Percentiles rank a stretch among this genome's conserved stretches.
phyloP scores from a whole-genome alignment of 768 basidiomycete species.

The Amanita thiersii region DNA sequence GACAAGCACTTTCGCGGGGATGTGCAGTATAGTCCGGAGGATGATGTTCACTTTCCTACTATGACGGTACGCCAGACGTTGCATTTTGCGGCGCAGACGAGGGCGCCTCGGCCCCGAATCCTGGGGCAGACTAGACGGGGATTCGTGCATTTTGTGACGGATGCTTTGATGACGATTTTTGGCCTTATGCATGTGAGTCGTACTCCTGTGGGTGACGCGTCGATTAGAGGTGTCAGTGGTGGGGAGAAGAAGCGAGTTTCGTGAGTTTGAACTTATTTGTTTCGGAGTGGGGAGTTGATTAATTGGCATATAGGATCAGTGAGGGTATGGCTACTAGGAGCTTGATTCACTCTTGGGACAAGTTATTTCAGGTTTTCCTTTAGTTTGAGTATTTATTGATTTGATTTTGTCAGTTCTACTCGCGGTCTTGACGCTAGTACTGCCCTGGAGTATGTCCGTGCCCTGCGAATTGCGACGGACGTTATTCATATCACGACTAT shows the following conservation, averaged over 20 bases:
- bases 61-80: slow-evolving; percentile 77
- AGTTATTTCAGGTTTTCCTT: slow-evolving; percentile 22
- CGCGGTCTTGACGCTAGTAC: slow-evolving; percentile 62
- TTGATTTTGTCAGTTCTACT: slow-evolving; percentile 44
- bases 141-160: slow-evolving; percentile 38
- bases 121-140: slow-evolving; percentile 30
- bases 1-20: slow-evolving; percentile 66
- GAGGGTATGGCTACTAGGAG: slow-evolving; percentile 61
- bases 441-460: slow-evolving; percentile 64
- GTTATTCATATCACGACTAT: slow-evolving; percentile 47
- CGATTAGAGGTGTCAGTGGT: slow-evolving; percentile 66
- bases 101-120: slow-evolving; percentile 52
- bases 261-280: slow-evolving; percentile 15
- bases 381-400: background rate
- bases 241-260: slow-evolving; percentile 80
- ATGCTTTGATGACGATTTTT: slow-evolving; percentile 59
- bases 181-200: slow-evolving; percentile 66
- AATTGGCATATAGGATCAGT: slow-evolving; percentile 15
- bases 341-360: slow-evolving; percentile 69
- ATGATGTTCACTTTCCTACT: slow-evolving; percentile 81
- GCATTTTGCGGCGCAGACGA: slow-evolving; percentile 56
- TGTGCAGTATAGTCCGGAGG: slow-evolving; percentile 75
- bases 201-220: slow-evolving; percentile 73
- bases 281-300: background rate
- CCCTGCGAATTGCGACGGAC: slow-evolving; percentile 60